A percentile compares a stretch with the other conserved stretches of the same genome.
Conservation (phyloP, 805 yeast species). For the Saccharomycopsis olivae region DNA sequence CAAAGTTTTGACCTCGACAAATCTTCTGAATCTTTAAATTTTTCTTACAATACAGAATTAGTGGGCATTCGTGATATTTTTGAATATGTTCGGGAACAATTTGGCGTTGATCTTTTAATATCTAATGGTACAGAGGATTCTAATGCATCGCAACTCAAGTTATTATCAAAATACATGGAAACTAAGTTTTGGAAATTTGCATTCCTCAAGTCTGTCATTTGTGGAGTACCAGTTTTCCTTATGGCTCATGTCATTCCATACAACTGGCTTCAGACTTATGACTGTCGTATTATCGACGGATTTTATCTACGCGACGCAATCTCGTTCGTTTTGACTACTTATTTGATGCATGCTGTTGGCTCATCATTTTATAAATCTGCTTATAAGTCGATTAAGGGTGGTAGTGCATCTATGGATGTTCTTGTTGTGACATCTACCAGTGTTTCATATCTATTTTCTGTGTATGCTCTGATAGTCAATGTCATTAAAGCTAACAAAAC, state of each 20-base stretch:
- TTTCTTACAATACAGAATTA: constrained; percentile 38
- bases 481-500: constrained; percentile 27
- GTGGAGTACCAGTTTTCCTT: constrained; percentile 52
- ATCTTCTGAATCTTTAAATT: constrained; percentile 25
- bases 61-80: constrained; percentile 61
- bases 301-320: constrained; percentile 53
- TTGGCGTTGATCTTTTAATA: constrained; percentile 10
- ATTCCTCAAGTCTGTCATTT: constrained; percentile 38
- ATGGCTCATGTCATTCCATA: constrained; percentile 33
- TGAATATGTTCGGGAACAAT: constrained; percentile 32
- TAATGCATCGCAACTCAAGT: constrained; percentile 45
- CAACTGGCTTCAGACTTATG: constrained; percentile 21
- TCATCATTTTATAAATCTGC: constrained; percentile 55
- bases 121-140: constrained; percentile 19
- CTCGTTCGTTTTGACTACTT: constrained; percentile 45
- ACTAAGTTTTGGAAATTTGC: constrained; percentile 58
- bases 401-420: constrained; percentile 88
- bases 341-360: constrained; percentile 61
- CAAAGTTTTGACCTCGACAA: constrained; percentile 31
- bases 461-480: constrained; percentile 45
- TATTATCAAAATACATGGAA: constrained; percentile 62
- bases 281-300: constrained; percentile 40
- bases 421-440: constrained; percentile 75
- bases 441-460: constrained; percentile 67
- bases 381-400: constrained; percentile 45